These are phyloP conservation scores for Thelonectria rubi DNA, from an alignment of 2,329 filamentous ascomycete genomes.

Conservation along the genomic window DNA sequence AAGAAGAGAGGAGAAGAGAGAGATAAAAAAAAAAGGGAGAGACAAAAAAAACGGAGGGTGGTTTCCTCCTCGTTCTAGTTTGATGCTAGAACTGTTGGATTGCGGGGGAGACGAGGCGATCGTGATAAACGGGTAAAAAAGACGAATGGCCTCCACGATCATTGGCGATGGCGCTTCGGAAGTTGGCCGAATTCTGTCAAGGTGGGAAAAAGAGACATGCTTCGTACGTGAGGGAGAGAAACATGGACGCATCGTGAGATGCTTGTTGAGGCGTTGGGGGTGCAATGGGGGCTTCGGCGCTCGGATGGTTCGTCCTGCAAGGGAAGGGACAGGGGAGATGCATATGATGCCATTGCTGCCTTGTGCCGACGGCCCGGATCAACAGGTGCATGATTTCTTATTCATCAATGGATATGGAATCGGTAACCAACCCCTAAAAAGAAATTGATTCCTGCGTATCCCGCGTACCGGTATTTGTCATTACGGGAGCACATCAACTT, in stretches of 20 bases:
- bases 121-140: neutral
- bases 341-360: neutral
- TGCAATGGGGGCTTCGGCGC: neutral
- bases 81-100: neutral
- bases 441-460: too few species aligned
- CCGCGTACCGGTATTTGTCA: too few species aligned
- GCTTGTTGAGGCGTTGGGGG: too few species aligned
- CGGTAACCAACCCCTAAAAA: too few species aligned
- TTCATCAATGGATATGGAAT: too few species aligned
- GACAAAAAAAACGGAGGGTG: neutral
- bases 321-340: neutral
- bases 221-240: neutral
- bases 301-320: neutral
- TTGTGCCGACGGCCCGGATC: neutral
- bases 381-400: too few species aligned
- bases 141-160: neutral
- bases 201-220: neutral
- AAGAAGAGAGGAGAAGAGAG: neutral
- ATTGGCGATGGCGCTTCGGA: constrained; percentile 8
- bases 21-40: neutral
- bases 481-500: too few species aligned
- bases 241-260: too few species aligned
- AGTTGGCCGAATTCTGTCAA: constrained; percentile 18
- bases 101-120: neutral
- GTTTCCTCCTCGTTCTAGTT: neutral